Evolutionary conservation across 805 yeast genomes (phyloP).

Genomic region (Phaffomyces antillensis): DNA sequence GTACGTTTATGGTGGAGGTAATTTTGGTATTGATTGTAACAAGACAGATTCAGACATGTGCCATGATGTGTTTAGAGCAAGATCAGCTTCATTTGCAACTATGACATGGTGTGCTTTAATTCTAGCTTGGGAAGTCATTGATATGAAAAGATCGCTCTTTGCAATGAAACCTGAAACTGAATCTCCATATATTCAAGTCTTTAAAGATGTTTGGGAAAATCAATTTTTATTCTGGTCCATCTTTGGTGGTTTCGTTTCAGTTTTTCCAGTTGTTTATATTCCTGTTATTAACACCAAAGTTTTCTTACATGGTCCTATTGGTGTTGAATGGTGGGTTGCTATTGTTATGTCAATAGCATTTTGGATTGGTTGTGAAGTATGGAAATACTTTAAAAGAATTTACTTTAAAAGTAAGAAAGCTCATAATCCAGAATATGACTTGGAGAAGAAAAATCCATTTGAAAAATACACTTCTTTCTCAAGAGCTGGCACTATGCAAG

Average conservation of each 20-base stretch:
- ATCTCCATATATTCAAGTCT: conserved; percentile 52
- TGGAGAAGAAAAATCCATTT: conserved; percentile 58
- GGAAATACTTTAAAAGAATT: conserved; percentile 60
- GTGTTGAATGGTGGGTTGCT: conserved; percentile 77
- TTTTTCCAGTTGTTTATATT: conserved; percentile 78
- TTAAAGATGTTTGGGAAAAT: conserved; percentile 63
- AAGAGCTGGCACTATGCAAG: conserved; percentile 37
- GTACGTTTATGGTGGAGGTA: conserved; percentile 61
- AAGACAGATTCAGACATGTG: conserved; percentile 40
- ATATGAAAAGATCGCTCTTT: conserved; percentile 62
- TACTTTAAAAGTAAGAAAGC: conserved; percentile 37
- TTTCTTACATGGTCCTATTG: conserved; percentile 63
- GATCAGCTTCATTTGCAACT: conserved; percentile 71
- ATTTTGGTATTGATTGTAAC: conserved; percentile 63
- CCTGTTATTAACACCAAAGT: conserved; percentile 81
- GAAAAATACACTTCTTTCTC: conserved; percentile 55
- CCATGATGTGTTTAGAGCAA: conserved; percentile 58
- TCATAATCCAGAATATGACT: conserved; percentile 55
- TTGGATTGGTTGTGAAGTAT: conserved; percentile 53
- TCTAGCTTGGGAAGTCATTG: conserved; percentile 80
- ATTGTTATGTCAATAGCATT: conserved; percentile 52
- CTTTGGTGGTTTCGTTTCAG: conserved; percentile 56
- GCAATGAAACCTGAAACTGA: conserved; percentile 60
- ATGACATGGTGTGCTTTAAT: conserved; percentile 78
- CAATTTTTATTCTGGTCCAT: conserved; percentile 80